These are phyloP conservation scores for Papilionanthe hybrid DNA, from an alignment of 116 monocot species.

Conservation along the genomic window DNA sequence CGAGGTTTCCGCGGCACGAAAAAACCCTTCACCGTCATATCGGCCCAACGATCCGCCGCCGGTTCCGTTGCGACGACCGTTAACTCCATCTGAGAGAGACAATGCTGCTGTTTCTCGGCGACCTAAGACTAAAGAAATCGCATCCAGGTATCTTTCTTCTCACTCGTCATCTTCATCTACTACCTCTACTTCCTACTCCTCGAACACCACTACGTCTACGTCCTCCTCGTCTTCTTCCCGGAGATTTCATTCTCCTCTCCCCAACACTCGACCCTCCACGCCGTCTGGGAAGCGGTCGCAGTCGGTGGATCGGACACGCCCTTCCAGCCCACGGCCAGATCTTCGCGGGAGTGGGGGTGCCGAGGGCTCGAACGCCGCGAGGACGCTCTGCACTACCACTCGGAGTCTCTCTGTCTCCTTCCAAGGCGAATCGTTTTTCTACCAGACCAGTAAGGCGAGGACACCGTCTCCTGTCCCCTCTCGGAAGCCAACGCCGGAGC, in stretches of 20 bases:
- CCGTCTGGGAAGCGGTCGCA: slow-evolving; percentile 27
- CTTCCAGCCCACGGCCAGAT: slow-evolving; percentile 22
- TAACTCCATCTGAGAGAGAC: slow-evolving; percentile 46
- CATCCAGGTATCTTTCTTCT: slow-evolving; percentile 32
- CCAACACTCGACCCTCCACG: slow-evolving; percentile 16
- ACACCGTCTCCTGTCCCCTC: slow-evolving; percentile 23
- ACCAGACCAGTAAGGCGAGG: slow-evolving; percentile 76
- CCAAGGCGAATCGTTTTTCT: slow-evolving; percentile 90
- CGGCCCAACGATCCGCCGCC: slow-evolving; percentile 12
- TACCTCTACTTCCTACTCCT: slow-evolving; percentile 9
- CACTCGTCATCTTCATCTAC: slow-evolving; percentile 11
- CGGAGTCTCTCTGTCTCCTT: slow-evolving; percentile 93
- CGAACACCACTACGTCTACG: slow-evolving; percentile 19
- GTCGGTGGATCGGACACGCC: slow-evolving; percentile 39
- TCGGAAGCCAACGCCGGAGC: slow-evolving; percentile 54
- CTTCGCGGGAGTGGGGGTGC: background rate
- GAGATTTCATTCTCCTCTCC: slow-evolving; percentile 28
- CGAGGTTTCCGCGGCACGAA: slow-evolving; percentile 9
- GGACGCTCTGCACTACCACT: slow-evolving; percentile 52
- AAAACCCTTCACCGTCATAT: slow-evolving; percentile 8
- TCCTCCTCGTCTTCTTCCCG: slow-evolving; percentile 17
- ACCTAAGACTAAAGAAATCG: slow-evolving; percentile 21
- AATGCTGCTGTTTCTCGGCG: slow-evolving; percentile 26
- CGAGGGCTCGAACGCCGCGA: slow-evolving; percentile 35
- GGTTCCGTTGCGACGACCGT: slow-evolving; percentile 23